Evolutionary conservation across 331 rosid species (phyloP).

Genomic region (Ulmus americana): DNA sequence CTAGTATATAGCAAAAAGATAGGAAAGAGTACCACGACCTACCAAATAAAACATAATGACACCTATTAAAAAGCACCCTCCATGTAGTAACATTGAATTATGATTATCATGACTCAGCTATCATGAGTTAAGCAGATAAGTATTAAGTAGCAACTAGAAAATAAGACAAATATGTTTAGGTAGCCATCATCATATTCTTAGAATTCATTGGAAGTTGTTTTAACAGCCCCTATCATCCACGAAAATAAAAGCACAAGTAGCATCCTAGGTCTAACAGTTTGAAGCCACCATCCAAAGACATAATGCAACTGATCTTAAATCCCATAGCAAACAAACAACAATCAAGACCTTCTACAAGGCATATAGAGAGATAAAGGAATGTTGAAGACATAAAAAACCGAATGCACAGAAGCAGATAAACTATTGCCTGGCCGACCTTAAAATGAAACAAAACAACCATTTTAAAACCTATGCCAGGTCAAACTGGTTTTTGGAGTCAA

Average conservation of each 20-base stretch:
- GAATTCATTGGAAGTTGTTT: not conserved
- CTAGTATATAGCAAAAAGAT: not conserved
- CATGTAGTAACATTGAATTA: not conserved
- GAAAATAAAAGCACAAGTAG: not conserved
- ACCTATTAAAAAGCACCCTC: not conserved
- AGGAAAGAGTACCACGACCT: not conserved
- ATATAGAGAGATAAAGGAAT: not conserved
- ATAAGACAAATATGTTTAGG: not conserved
- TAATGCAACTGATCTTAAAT: not conserved
- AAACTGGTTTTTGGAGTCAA: constrained; percentile 7
- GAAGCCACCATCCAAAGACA: not conserved
- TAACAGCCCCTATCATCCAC: not conserved
- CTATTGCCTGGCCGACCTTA: not conserved
- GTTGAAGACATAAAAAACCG: not conserved
- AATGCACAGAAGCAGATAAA: not conserved
- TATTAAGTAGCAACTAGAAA: not conserved
- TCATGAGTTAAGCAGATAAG: not conserved
- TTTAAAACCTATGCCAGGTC: constrained; percentile 1
- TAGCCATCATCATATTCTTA: not conserved
- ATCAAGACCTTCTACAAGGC: not conserved
- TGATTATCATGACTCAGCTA: not conserved
- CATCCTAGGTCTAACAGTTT: not conserved
- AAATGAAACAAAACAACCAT: not conserved
- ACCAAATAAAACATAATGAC: not conserved
- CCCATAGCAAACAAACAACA: not conserved